phyloP scores from a whole-genome alignment of 306 rosid species.

The Vicia villosa region DNA sequence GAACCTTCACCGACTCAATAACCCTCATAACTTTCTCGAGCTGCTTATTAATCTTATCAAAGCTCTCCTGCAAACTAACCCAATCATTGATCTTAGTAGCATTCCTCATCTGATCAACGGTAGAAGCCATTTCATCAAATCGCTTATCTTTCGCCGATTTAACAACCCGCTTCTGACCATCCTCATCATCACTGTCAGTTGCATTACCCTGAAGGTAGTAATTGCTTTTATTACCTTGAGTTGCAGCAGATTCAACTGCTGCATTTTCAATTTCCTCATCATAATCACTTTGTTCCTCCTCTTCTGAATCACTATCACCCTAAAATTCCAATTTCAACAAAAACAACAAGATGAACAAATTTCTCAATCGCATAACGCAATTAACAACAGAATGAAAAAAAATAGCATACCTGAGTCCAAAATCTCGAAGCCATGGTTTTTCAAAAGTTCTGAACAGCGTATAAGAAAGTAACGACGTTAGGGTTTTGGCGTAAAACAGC shows the following conservation, averaged over 20 bases:
- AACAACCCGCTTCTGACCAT: slow-evolving; percentile 68
- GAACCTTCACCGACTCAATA: slow-evolving; percentile 79
- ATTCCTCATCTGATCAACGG: slow-evolving; percentile 94
- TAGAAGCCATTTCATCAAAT: slow-evolving; percentile 79
- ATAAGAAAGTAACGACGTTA: neutral
- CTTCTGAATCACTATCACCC: slow-evolving; percentile 71
- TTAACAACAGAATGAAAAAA: neutral
- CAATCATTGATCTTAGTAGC: slow-evolving; percentile 97
- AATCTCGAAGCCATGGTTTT: neutral
- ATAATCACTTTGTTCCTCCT: slow-evolving; percentile 61
- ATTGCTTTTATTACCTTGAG: too few species aligned
- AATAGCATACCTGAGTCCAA: neutral
- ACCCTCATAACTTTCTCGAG: slow-evolving; percentile 97
- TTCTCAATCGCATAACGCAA: neutral
- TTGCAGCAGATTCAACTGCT: slow-evolving; percentile 40
- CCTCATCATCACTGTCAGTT: slow-evolving; percentile 76
- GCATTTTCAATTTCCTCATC: slow-evolving; percentile 53
- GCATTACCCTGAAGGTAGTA: slow-evolving; percentile 23
- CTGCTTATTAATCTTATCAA: slow-evolving; percentile 89
- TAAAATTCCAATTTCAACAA: neutral
- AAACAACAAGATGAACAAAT: neutral
- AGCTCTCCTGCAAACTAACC: slow-evolving; percentile 96
- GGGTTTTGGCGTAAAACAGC: neutral
- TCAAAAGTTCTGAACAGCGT: neutral
- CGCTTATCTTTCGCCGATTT: slow-evolving; percentile 89